Evolutionary conservation across 2,329 filamentous ascomycete species (phyloP).

Genomic region (Pyrenophora teres): DNA sequence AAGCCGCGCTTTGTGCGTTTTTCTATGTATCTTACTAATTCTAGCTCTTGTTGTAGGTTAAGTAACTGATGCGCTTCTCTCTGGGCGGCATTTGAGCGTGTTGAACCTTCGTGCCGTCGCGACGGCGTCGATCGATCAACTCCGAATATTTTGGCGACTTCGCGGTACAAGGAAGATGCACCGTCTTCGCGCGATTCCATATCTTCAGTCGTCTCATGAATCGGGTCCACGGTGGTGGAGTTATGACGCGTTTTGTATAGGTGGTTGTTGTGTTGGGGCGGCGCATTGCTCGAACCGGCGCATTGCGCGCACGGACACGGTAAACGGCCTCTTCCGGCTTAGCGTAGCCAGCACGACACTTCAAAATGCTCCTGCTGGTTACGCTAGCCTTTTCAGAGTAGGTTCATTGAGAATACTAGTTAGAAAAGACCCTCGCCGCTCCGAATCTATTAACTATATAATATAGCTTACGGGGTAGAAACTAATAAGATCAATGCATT

Average conservation of each 20-base stretch:
- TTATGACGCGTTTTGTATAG: conserved; percentile 14
- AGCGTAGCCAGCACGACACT: neutral
- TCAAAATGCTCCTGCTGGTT: neutral
- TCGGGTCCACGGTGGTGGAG: neutral
- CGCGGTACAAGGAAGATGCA: neutral
- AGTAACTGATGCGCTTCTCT: no score
- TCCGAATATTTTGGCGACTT: neutral
- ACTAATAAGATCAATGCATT: neutral
- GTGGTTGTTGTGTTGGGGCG: no score
- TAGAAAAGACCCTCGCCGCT: neutral
- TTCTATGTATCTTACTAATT: no score
- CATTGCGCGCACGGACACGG: no score
- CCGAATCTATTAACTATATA: neutral
- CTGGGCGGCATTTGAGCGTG: no score
- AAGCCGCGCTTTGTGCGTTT: no score
- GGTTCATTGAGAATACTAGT: neutral
- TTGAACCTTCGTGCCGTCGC: no score
- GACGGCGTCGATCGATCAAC: no score
- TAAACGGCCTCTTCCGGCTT: neutral
- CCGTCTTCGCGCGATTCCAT: neutral
- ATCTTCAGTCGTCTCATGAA: neutral
- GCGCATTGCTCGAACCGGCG: no score
- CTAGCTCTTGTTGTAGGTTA: no score
- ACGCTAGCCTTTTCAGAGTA: neutral
- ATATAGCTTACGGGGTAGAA: neutral